Base-by-base conservation (phyloP, 1,284 basidiomycete species). In the Tremellales sp. region DNA sequence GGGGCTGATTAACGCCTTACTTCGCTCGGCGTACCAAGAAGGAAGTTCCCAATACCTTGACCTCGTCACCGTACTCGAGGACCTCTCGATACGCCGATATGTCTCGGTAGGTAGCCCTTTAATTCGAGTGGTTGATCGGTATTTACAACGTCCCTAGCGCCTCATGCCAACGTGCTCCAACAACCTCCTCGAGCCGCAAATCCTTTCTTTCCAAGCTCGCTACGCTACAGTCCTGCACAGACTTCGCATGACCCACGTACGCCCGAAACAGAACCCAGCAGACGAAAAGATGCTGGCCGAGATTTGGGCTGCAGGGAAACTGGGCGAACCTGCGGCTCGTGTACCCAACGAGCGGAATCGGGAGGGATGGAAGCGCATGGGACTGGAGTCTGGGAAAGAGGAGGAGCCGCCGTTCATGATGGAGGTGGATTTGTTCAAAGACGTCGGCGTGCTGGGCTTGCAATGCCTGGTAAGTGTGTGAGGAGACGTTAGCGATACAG, bases 161-260 rank as follows among this genome's bases (percentile, higher is more conserved):
- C 77, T 91, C 26, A 93, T 95, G 84, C 85, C 87, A 13, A 63
- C 61, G 1, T 59, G 55, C 41, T 78, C 85, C 14, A 87, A 87
- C 63, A 85, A 85, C 21, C 82, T 85, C 35, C 89, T 93, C 57
- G 89, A 93, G 40, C 61, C 64, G 3, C 86, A 84, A 52, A 88
- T 95, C 44, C 78, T 94, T 47, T 87, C 93, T 60, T 95, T 94
- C 70, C 92, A 95, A 76, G 83, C 86, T 33, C 90, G 90, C 68
- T 82, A 91, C 60, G 78, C 89, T 45, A 80, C 86, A 24, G 81
- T 92, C 14, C 83, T 85, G 2, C 85, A 88, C 61, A 81, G 84
- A 42, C 85, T 85, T 66, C 88, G 93, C 70, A 82, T 78, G 6
- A 86, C 83, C 0, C 73, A 81, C 2, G 85, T 95, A 26, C 81